phyloP scores from a whole-genome alignment of 1,284 basidiomycete species.

The Puccinia coronata region DNA sequence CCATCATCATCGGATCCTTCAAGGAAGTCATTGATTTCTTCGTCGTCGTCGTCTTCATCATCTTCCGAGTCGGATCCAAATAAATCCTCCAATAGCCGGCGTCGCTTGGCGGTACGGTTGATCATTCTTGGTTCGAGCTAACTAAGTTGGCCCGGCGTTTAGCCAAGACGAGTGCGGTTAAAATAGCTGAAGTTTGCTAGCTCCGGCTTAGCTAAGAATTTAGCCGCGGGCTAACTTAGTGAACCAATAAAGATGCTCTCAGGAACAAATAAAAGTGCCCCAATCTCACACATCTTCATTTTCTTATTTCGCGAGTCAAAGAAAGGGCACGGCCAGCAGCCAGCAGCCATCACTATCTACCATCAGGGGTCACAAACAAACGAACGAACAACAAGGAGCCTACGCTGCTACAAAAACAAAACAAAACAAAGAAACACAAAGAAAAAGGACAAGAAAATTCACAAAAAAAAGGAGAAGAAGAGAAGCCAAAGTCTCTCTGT shows the following conservation, averaged over 20 bases:
- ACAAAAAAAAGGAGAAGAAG: no score
- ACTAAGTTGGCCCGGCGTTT: neutral
- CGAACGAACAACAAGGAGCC: no score
- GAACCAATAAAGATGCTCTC: neutral
- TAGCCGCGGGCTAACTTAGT: neutral
- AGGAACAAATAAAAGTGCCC: no score
- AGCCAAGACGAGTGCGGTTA: neutral
- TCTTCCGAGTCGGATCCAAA: neutral
- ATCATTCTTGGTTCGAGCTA: neutral
- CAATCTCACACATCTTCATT: no score
- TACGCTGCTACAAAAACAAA: no score
- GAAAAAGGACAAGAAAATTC: no score
- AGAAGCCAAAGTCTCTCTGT: no score
- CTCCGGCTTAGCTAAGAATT: neutral
- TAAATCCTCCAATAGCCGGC: neutral
- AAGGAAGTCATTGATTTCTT: neutral
- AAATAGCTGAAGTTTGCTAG: neutral
- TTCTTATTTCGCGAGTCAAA: no score
- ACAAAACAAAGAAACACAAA: no score
- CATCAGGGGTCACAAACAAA: no score
- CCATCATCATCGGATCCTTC: neutral
- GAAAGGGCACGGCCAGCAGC: no score
- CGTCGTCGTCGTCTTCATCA: neutral
- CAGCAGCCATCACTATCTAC: no score
- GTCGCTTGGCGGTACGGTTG: neutral